Conservation (phyloP, 805 yeast genomes). For the Suhomyces sp. region DNA sequence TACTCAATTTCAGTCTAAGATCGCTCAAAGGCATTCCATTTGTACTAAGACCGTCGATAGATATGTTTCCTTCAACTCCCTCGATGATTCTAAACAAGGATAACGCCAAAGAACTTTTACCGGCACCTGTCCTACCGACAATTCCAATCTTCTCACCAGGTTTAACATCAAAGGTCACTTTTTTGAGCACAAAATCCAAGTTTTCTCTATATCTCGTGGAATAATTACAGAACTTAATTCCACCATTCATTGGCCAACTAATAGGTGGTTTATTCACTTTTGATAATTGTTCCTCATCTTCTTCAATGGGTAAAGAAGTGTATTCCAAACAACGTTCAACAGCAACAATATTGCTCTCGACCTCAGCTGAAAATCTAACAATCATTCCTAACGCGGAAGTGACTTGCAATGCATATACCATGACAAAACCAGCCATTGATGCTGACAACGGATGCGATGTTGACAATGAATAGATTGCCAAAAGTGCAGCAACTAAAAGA, state of each 20-base stretch:
- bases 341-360: slow-evolving; percentile 64
- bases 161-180: slow-evolving; percentile 14
- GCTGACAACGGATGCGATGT: slow-evolving; percentile 48
- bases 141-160: slow-evolving; percentile 27
- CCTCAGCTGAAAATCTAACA: slow-evolving; percentile 61
- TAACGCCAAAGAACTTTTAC: slow-evolving; percentile 25
- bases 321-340: slow-evolving; percentile 71
- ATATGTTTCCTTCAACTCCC: slow-evolving; percentile 18
- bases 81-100: slow-evolving; percentile 25
- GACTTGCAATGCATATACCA: slow-evolving; percentile 62
- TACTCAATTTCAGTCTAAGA: slow-evolving; percentile 22
- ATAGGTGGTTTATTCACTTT: slow-evolving; percentile 66
- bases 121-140: slow-evolving; percentile 30
- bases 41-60: slow-evolving; percentile 19
- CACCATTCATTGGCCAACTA: slow-evolving; percentile 78
- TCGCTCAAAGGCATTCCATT: slow-evolving; percentile 17
- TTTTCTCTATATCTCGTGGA: slow-evolving; percentile 22
- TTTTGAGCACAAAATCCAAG: slow-evolving; percentile 19
- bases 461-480: slow-evolving; percentile 42
- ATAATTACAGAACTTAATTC: slow-evolving; percentile 50
- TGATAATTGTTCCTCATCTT: slow-evolving; percentile 60
- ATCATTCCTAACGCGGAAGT: slow-evolving; percentile 54
- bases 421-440: slow-evolving; percentile 62
- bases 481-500: slow-evolving; percentile 28
- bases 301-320: slow-evolving; percentile 45